Conservation (phyloP, 1,284 basidiomycete species). For the Coniferiporia sulphurascens region DNA sequence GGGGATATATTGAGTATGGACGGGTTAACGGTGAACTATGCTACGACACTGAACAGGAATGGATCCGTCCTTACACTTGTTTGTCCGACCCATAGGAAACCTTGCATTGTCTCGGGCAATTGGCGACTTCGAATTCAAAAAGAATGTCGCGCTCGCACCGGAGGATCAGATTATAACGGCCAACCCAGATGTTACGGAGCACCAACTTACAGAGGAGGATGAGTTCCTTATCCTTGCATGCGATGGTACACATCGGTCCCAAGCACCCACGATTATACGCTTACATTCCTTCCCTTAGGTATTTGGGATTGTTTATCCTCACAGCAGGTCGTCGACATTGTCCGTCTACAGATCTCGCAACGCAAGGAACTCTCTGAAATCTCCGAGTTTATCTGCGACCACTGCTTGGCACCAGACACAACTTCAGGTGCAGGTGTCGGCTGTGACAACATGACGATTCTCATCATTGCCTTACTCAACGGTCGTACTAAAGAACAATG, state of each 20-base stretch:
- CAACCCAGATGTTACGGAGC: slow-evolving; percentile 86
- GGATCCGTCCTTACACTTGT: background rate
- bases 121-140: slow-evolving; percentile 99
- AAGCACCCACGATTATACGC: too few species aligned
- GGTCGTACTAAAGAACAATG: slow-evolving; percentile 90
- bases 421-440: slow-evolving; percentile 90
- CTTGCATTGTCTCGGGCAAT: slow-evolving; percentile 93
- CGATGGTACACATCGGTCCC: slow-evolving; percentile 62
- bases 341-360: slow-evolving; percentile 80
- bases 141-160: slow-evolving; percentile 75
- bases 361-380: slow-evolving; percentile 80
- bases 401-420: slow-evolving; percentile 92
- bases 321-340: slow-evolving; percentile 90
- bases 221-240: slow-evolving; percentile 97
- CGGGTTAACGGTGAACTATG: slow-evolving; percentile 86
- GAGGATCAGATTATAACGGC: slow-evolving; percentile 96
- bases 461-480: slow-evolving; percentile 85
- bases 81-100: slow-evolving; percentile 61
- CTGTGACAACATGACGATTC: slow-evolving; percentile 98
- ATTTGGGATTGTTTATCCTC: slow-evolving; percentile 98
- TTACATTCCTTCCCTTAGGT: slow-evolving; percentile 42
- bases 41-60: slow-evolving; percentile 1
- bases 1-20: slow-evolving; percentile 96
- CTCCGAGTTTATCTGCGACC: slow-evolving; percentile 87
- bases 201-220: slow-evolving; percentile 82